Evolutionary conservation across 331 rosid species (phyloP), one percentile per base, ranked within the genome.

Genomic region (Prunus yedoensis): DNA sequence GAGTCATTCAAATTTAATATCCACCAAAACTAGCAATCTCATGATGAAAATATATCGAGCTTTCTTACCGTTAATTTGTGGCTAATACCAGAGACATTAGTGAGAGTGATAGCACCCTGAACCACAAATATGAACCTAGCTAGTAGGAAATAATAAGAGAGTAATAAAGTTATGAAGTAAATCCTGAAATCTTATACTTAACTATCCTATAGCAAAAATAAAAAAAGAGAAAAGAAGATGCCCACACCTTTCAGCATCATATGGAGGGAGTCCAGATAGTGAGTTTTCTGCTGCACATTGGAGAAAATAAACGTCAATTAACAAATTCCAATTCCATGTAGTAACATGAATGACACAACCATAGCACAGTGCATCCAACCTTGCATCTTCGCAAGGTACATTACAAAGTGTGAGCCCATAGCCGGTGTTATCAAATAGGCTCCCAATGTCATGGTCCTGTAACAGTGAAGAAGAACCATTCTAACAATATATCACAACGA

Each of bases 111-210:
- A 65, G 79, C 81, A 77, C 99, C 99, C 61, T 89, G 85, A 76
- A 94, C 86, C 80, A 94, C 97, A 89, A 94, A 94, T 83, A 94
- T 71, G 66, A 94, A 89, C 81, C 99, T 94, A 82, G 74, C 99
- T 94, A 82, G 75, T 15, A 49, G 68, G 74, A 81, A 12, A 76
- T 74, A 77, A 82, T 21, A 67, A 35, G 38, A 1, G 16, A 79
- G 2, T 58, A 81, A 41, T 70, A 80, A 43, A 43, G 20, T 35
- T 70, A 61, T 43, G 28, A 70, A 61, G 68, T 43, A 64, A 60
- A 76, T 65, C 77, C 43, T 38, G 43, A 38, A 38, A 38, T 6
- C 43, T 38, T 38, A 38, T 38, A 38, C 43, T 5, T 38, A 38
- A 38, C 14, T 45, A 74, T 59, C 76, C 5, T 66, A 59, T n/a